Base-by-base conservation (phyloP, 371 early-diverging fungal species). In the Rhizopus microsporus region DNA sequence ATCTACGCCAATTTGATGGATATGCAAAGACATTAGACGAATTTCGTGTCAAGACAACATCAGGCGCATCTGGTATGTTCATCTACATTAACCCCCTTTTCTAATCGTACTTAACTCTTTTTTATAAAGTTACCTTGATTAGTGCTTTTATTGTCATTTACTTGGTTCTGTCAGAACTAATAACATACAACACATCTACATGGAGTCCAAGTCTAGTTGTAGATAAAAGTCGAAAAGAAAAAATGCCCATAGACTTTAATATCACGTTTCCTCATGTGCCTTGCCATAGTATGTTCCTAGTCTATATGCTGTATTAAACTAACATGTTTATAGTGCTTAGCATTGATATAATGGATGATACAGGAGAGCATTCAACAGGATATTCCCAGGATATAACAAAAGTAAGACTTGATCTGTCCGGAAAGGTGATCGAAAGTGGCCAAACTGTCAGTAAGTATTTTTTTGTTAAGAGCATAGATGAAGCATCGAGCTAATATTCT, bases 11-110 rank as follows among this genome's bases (percentile, higher is more conserved):
- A 60, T 89, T 94, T 58, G 98, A 98, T 67, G 94, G 93, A 9
- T 98, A 95, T 65, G 97, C 97, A 15, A 97, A 97, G 66, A 94
- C 97, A 2, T 78, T 95, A 30, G 98, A 98, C 58, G 96, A 98
- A 71, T 95, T 97, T 72, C 86, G 92, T 51, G 81, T 93, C 35
- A 91, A 92, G 72, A 97, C 97, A 10, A 77, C 81, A 17, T 75
- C 92, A 1, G 97, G 97, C 50, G 96, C 93, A 12, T 57, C 75
- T 44, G 88, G 93, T 93, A 86, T 42, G 42, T 37, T 5, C 10
- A 5, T n/a, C 0, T 13, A 37, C 1, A 9, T 17, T 3, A 2
- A 0, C 30, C 31, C 37, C 4, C 13, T 15, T 32, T 12, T 35
- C 12, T n/a, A 31, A 4, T 15, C 1, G 2, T 23, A 23, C 2